Base-by-base conservation (phyloP, 2,329 filamentous ascomycete genomes). In the Xylariaceae sp. region DNA sequence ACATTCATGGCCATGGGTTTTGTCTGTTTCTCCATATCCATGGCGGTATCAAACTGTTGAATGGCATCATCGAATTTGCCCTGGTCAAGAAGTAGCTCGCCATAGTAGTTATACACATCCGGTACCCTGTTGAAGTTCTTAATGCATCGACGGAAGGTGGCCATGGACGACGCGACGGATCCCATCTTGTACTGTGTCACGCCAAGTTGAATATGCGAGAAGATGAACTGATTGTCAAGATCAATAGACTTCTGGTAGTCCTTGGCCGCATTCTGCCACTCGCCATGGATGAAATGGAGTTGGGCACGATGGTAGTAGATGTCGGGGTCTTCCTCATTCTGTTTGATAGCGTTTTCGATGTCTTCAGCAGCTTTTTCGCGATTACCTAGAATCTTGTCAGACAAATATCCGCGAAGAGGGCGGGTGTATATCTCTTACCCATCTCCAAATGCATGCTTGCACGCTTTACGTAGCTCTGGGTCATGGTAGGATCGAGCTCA, bases 131-230 rank as follows among this genome's bases (percentile, higher is more conserved):
- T 90, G 73, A 99, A 99, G 79, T 96, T 97, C 88, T 98, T 99
- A 76, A 97, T 93, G 76, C 92, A 96, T 63, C 93, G 86, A 68
- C 94, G 87, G 87, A 99, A 98, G 5, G 95, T 99, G 31, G 95
- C 94, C 92, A 98, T 98, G 43, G 93, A 96, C 7, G 93, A 97
- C 6, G 95, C 95, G 56, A 99, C 90, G 26, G 92, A 96, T 66
- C 95, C 95, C 90, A 98, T 96, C 87, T 99, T 99, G 83, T 99
- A 99, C 78, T 99, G 95, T 46, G 95, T 99, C 49, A 99, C 95
- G 75, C 95, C 95, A 39, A 99, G 90, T 78, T 99, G 95, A 71
- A 99, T 99, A 79, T 99, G 95, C 6, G 94, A 98, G 84, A 96
- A 99, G 79, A 99, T 99, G 77, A 99, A 99, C 66, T 91, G 88